These are phyloP conservation scores for Penicillium sp. DNA, from an alignment of 2,329 filamentous ascomycete genomes.

Conservation along the genomic window DNA sequence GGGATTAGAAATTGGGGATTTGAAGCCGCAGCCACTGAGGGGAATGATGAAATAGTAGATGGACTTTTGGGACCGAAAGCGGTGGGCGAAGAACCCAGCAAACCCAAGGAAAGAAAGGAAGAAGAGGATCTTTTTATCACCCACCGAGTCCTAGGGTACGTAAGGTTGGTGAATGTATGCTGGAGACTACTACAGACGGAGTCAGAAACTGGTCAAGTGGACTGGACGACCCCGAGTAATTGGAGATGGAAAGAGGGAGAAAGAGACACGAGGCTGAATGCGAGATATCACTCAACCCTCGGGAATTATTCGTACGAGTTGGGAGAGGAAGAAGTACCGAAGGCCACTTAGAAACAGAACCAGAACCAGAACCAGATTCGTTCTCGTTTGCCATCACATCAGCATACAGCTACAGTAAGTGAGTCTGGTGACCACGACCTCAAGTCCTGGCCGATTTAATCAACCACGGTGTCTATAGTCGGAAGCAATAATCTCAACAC, in stretches of 20 bases:
- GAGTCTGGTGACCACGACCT: too few relatives aligned
- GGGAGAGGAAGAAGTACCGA: not conserved
- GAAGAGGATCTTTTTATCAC: too few relatives aligned
- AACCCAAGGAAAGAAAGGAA: not conserved
- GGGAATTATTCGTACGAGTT: not conserved
- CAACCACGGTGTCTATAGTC: too few relatives aligned
- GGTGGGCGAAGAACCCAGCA: constrained; percentile 6
- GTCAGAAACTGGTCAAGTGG: not conserved
- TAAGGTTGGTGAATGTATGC: not conserved
- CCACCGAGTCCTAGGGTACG: too few relatives aligned
- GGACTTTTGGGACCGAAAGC: constrained; percentile 12
- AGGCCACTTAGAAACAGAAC: not conserved
- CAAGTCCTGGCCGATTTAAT: too few relatives aligned
- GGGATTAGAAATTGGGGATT: not conserved
- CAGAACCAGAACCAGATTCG: too few relatives aligned
- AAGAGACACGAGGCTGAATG: not conserved
- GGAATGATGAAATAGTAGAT: constrained; percentile 16
- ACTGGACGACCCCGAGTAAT: not conserved
- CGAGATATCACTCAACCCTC: not conserved
- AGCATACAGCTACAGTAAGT: too few relatives aligned
- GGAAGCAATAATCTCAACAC: too few relatives aligned
- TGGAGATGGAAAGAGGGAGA: not conserved
- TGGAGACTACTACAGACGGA: not conserved
- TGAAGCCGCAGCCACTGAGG: not conserved
- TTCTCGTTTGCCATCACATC: too few relatives aligned